Conservation (phyloP, 2,329 filamentous ascomycete species). For the Ophiostoma quercus region DNA sequence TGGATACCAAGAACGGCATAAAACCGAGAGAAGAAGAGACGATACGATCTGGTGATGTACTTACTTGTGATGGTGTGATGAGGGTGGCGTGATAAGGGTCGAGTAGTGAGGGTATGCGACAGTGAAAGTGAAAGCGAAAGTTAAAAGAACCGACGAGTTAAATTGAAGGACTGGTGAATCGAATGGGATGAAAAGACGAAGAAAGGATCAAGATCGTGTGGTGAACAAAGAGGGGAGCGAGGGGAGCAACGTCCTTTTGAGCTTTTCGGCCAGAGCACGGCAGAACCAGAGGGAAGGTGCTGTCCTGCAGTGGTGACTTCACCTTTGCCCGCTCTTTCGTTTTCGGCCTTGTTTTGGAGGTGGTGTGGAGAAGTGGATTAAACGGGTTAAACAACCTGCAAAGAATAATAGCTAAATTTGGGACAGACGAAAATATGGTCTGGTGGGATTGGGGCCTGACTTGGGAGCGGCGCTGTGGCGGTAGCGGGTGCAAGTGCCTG, state of each 20-base stretch:
- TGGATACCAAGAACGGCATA: neutral
- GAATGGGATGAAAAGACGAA: neutral
- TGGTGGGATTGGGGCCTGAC: slow-evolving; percentile 8
- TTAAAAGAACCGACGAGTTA: neutral
- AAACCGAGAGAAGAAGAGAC: neutral
- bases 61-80: slow-evolving; percentile 5
- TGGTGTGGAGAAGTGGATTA: slow-evolving; percentile 11
- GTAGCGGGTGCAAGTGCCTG: neutral
- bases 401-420: neutral
- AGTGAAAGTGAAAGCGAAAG: neutral
- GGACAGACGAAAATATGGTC: neutral
- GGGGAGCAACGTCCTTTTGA: slow-evolving; percentile 8
- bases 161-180: neutral
- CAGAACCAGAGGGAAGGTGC: slow-evolving; percentile 4
- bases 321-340: neutral
- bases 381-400: neutral
- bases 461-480: neutral
- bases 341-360: slow-evolving; percentile 14
- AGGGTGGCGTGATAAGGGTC: neutral
- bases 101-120: neutral
- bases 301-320: neutral
- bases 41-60: neutral
- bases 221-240: slow-evolving; percentile 6
- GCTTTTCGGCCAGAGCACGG: neutral
- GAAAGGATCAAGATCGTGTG: neutral